Base-by-base conservation (phyloP, 192 early-diverging fungal genomes). In the Entomortierella parvispora region DNA sequence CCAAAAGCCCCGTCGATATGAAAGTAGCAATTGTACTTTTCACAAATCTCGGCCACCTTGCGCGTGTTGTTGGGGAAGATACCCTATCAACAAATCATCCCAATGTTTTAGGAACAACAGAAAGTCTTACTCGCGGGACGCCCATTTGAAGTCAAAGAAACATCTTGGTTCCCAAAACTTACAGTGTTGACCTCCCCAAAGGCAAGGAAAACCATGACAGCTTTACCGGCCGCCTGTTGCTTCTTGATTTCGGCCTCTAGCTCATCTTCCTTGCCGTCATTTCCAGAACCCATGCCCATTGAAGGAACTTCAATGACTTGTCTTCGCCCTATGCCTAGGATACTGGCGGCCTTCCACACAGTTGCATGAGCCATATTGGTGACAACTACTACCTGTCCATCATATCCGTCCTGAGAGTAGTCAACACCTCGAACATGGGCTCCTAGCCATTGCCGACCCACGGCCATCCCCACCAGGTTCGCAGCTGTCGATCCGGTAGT, bases 1-100 rank as follows among this genome's bases (percentile, higher is more conserved):
- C 87, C 87, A 80, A 89, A 89, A n/a, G 89, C 89, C 0, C 81
- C 89, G 60, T 90, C 89, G 28, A 90, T 85, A 62, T 90, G 89
- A 25, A 90, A 20, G 82, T 85, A 89, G 10, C 71, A 81, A 25
- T 75, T 63, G 29, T 87, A 71, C 26, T 64, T 49, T 25, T 72
- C 63, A 32, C 81, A 82, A 5, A 85, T 63, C 22, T 67, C 78
- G 10, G 81, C 70, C 31, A 89, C 59, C 25, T 75, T 61, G 20
- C 66, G 58, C 2, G 84, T 61, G 50, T 85, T 51, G 11, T 42
- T 60, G 18, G 82, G 58, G 47, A 84, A 84, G 11, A 63, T 58
- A 32, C 86, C 81, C 54, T 71, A 54, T 5, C n/a, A 42, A 20
- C 22, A n/a, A n/a, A n/a, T n/a, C n/a, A n/a, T n/a, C n/a, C n/a